phyloP scores from a whole-genome alignment of 441 rosid genomes.

The Daphne laureola region DNA sequence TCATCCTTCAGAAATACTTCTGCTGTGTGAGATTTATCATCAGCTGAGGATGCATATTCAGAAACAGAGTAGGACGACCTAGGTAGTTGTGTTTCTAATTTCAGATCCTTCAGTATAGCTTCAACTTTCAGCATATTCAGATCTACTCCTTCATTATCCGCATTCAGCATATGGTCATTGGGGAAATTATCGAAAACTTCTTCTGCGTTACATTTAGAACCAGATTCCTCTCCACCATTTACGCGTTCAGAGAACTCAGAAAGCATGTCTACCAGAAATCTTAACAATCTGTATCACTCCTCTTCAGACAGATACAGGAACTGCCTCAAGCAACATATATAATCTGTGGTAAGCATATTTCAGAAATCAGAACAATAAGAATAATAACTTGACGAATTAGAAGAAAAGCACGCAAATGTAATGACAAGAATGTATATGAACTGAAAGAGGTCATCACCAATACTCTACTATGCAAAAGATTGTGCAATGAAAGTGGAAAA shows the following conservation, averaged over 20 bases:
- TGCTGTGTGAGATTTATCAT: slow-evolving; percentile 10
- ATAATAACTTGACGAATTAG: slow-evolving; percentile 16
- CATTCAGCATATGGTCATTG: slow-evolving; percentile 16
- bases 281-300: slow-evolving; percentile 50
- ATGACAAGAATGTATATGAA: background rate
- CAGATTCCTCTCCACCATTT: slow-evolving; percentile 19
- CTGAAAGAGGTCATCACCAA: no score
- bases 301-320: slow-evolving; percentile 77
- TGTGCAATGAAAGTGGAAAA: no score
- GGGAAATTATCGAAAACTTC: slow-evolving; percentile 16
- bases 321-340: slow-evolving; percentile 81
- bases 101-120: slow-evolving; percentile 39
- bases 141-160: slow-evolving; percentile 27
- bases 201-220: slow-evolving; percentile 13
- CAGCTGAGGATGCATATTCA: slow-evolving; percentile 11
- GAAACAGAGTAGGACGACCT: slow-evolving; percentile 19
- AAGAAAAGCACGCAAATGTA: slow-evolving; percentile 5
- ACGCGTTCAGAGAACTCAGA: slow-evolving; percentile 26
- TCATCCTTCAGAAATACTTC: slow-evolving; percentile 10
- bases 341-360: slow-evolving; percentile 55
- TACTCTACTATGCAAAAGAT: no score
- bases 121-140: slow-evolving; percentile 33
- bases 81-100: slow-evolving; percentile 23
- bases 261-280: slow-evolving; percentile 68
- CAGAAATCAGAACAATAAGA: slow-evolving; percentile 40